Percentiles rank a stretch among this genome's conserved stretches.
These are phyloP conservation scores for Cytospora paraplurivora DNA, from an alignment of 2,329 filamentous ascomycete genomes.

Conservation along the genomic window DNA sequence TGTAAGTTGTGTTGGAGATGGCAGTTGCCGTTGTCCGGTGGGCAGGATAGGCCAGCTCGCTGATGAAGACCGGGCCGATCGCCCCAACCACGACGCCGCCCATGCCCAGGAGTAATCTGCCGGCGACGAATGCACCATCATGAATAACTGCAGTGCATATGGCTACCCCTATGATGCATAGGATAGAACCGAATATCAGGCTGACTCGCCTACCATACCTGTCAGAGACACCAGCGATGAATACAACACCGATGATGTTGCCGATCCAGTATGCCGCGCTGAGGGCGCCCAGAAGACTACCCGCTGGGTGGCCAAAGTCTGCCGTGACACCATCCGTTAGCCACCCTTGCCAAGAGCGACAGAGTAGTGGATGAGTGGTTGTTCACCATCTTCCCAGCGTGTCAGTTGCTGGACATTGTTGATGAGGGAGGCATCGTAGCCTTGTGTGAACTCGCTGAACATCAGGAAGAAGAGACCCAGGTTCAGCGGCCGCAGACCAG, in stretches of 20 bases:
- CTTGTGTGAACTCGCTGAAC: neutral
- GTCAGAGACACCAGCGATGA: constrained; percentile 59
- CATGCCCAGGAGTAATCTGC: constrained; percentile 61
- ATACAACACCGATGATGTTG: constrained; percentile 58
- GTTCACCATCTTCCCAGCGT: neutral
- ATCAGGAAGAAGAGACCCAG: neutral
- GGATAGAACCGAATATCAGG: constrained; percentile 56
- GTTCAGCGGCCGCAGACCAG: neutral
- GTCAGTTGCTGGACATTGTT: neutral
- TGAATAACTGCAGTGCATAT: constrained; percentile 56
- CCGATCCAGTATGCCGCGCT: constrained; percentile 62
- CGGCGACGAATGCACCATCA: constrained; percentile 60
- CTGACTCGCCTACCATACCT: constrained; percentile 57
- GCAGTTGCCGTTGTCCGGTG: constrained; percentile 61
- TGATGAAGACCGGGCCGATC: constrained; percentile 58
- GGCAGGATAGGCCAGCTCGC: constrained; percentile 62
- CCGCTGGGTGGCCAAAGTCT: constrained; percentile 48
- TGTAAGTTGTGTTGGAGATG: constrained; percentile 61
- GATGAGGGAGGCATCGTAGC: neutral
- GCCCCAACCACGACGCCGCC: constrained; percentile 64
- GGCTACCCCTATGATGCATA: constrained; percentile 58
- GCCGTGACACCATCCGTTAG: neutral
- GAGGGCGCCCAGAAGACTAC: constrained; percentile 54
- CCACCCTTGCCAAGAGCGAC: neutral
- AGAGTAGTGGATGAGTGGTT: neutral